phyloP scores from a whole-genome alignment of 352 stramenopile species.

The Phytophthora sp. region DNA sequence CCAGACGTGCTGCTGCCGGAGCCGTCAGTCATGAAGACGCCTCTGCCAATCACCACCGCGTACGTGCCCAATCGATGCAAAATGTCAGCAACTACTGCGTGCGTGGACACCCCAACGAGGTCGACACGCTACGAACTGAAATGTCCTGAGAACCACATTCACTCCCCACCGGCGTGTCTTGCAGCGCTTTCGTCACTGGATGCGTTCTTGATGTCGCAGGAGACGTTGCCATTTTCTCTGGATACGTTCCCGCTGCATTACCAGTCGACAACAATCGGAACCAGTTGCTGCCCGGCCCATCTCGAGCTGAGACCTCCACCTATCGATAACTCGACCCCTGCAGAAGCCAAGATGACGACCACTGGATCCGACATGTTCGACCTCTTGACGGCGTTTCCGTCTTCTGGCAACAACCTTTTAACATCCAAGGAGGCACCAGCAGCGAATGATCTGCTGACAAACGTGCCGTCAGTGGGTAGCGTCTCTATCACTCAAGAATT shows the following conservation, averaged over 20 bases:
- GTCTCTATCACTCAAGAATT: conserved; percentile 14
- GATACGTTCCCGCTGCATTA: conserved; percentile 39
- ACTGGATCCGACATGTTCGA: conserved; percentile 29
- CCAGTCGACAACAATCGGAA: conserved; percentile 34
- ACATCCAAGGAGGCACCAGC: neutral
- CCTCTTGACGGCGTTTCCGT: conserved; percentile 27
- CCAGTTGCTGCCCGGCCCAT: conserved; percentile 45
- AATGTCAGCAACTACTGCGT: conserved; percentile 26
- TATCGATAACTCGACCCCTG: conserved; percentile 1
- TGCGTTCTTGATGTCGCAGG: conserved; percentile 44
- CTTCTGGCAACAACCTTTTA: neutral
- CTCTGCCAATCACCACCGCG: conserved; percentile 8
- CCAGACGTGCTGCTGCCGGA: conserved; percentile 24
- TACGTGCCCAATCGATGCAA: conserved; percentile 23
- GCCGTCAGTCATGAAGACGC: conserved; percentile 3
- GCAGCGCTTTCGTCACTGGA: conserved; percentile 53
- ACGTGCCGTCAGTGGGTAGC: conserved; percentile 1
- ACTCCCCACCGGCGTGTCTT: conserved; percentile 64
- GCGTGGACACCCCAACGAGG: conserved; percentile 30
- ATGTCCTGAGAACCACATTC: conserved; percentile 64
- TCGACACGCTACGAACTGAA: conserved; percentile 54
- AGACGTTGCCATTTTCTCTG: conserved; percentile 38
- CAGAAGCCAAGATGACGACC: conserved; percentile 14
- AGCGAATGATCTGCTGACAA: conserved; percentile 10
- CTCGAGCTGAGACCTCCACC: conserved; percentile 39